Evolutionary conservation across 2,329 filamentous ascomycete genomes (phyloP).

Genomic region (Phyllosticta capitalensis): DNA sequence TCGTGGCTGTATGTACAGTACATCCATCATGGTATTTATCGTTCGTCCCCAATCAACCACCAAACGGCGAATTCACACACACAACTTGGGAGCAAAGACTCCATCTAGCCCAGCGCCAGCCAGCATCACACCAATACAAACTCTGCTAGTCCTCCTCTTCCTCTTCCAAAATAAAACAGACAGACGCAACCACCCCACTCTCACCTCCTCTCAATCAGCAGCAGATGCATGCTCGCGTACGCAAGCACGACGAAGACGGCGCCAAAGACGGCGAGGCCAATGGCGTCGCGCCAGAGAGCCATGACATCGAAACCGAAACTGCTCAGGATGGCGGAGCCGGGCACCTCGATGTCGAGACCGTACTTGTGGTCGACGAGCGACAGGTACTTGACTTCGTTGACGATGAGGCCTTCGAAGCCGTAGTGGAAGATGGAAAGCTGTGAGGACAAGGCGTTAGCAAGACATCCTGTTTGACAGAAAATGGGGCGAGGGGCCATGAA

Average conservation of each 20-base stretch:
- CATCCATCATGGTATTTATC: too few species aligned
- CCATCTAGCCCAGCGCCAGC: background rate
- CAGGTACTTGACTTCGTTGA: conserved; percentile 89
- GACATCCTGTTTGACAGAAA: too few species aligned
- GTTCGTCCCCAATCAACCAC: too few species aligned
- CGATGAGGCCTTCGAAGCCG: conserved; percentile 89
- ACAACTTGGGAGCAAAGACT: too few species aligned
- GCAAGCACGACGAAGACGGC: conserved; percentile 77
- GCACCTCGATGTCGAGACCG: conserved; percentile 90
- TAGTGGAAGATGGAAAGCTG: conserved; percentile 95
- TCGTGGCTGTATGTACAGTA: too few species aligned
- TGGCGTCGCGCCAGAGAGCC: conserved; percentile 75
- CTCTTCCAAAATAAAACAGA: background rate
- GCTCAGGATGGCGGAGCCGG: conserved; percentile 85
- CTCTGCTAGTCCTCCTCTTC: too few species aligned
- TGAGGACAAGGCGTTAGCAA: conserved; percentile 12
- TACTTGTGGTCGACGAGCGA: conserved; percentile 91
- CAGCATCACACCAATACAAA: background rate
- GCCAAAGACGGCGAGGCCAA: conserved; percentile 73
- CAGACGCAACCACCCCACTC: background rate
- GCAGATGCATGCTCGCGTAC: conserved; percentile 84
- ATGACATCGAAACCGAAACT: conserved; percentile 89
- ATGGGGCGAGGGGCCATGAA: too few species aligned
- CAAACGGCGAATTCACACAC: too few species aligned
- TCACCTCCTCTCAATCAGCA: conserved; percentile 81